Evolutionary conservation across 2,329 filamentous ascomycete species (phyloP), one percentile per base, ranked within the genome.

Genomic region (Pestalotiopsis sp.): DNA sequence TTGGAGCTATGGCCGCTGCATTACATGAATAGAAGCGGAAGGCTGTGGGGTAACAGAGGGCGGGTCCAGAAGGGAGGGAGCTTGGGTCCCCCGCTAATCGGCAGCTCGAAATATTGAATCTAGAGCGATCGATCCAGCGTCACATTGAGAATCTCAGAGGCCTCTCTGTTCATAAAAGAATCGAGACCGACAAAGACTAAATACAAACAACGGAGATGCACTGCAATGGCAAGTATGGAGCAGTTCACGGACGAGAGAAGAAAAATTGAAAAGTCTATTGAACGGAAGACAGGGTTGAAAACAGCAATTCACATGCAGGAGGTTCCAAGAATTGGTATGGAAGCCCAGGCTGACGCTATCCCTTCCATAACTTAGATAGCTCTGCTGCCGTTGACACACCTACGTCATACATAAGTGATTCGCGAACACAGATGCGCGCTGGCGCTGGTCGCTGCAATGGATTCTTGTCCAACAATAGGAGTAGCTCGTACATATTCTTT

Each of bases 371-470:
- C 41, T 45, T 66, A 14, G 23, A 31, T 38, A 36, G 63, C 36
- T 67, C 20, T 41, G 31, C 14, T 23, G 13, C 65, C 23, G 31
- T 59, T 27, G 63, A 61, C 49, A 69, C 69, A 71, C 68, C 68
- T 71, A 71, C 70, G 70, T 71, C 70, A 71, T 71, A 71, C 68
- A 71, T 66, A 41, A 36, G 39, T 38, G 39, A 39, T 65, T 49
- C 41, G n/a, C 57, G 59, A 67, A 45, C 66, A 36, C 56, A 49
- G 41, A 36, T 27, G 41, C 39, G 27, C 65, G 39, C 38, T 61
- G 27, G 31, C 36, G 23, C 23, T 23, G 23, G 31, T 45, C 31
- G 14, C 11, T 67, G 27, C 27, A 67, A 61, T 69, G 57, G 61
- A 62, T 65, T 59, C 57, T 41, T 65, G 31, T 7, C 65, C 59